These are phyloP conservation scores for Bipolaris victoriae DNA, from an alignment of 2,329 filamentous ascomycete genomes.

Conservation along the genomic window DNA sequence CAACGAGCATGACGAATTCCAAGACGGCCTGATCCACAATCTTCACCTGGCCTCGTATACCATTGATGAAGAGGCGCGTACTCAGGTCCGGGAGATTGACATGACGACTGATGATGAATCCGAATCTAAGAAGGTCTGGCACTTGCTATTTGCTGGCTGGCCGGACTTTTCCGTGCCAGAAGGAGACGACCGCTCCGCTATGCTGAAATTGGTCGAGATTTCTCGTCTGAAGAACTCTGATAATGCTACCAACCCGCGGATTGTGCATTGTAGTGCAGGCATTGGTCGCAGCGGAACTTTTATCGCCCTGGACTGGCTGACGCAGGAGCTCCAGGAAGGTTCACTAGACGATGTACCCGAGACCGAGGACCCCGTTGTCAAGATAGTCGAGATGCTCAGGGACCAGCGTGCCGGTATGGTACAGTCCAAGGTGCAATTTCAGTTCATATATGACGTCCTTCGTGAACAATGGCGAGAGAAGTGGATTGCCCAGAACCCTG, in stretches of 20 bases:
- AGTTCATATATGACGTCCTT: slow-evolving; percentile 88
- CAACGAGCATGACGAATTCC: slow-evolving; percentile 69
- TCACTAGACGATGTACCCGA: slow-evolving; percentile 61
- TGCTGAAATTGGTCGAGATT: slow-evolving; percentile 72
- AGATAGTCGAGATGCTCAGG: slow-evolving; percentile 79
- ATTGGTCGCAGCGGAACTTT: slow-evolving; percentile 95
- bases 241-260: slow-evolving; percentile 67
- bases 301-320: slow-evolving; percentile 90
- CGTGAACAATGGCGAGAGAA: slow-evolving; percentile 72
- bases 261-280: slow-evolving; percentile 78
- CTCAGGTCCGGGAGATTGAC: slow-evolving; percentile 75
- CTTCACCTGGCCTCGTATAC: slow-evolving; percentile 66
- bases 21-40: slow-evolving; percentile 69
- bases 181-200: slow-evolving; percentile 68
- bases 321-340: slow-evolving; percentile 80
- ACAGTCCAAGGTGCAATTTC: slow-evolving; percentile 81
- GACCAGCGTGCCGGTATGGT: slow-evolving; percentile 96
- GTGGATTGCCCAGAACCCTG: slow-evolving; percentile 40
- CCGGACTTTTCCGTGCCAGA: slow-evolving; percentile 86
- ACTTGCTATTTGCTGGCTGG: slow-evolving; percentile 87
- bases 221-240: slow-evolving; percentile 64
- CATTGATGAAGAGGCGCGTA: slow-evolving; percentile 64
- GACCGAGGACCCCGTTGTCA: slow-evolving; percentile 71
- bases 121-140: slow-evolving; percentile 73
- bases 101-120: slow-evolving; percentile 53